Base-by-base conservation (phyloP, 805 yeast genomes). In the Saccharomycopsis oosterbeekiorum region DNA sequence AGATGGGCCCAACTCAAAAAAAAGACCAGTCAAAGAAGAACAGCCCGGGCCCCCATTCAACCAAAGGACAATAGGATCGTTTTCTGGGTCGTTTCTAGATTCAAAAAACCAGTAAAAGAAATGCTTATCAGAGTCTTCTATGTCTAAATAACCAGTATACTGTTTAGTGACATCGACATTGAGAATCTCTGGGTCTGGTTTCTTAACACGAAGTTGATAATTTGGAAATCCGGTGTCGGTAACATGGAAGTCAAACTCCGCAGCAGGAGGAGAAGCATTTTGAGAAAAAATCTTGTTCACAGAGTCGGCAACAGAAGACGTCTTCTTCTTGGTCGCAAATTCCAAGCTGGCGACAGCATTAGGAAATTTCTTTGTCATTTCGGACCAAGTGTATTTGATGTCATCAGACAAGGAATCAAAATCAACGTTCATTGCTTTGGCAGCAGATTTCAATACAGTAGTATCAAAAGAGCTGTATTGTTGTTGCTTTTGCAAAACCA, bases 41-140 rank as follows among this genome's bases (percentile, higher is more conserved):
- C 97, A 92, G 12, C 97, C 97, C 42, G 97, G 97, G 4, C 97
- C 97, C 66, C 97, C 97, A 70, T 92, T 92, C 68, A 92, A 78
- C 98, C 93, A 88, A 65, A 86, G 74, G 60, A 93, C 80, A 24
- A 91, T 80, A 1, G 97, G 97, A 73, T 93, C 97, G 59, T 77
- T 88, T 59, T 73, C 74, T 3, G 97, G 97, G 71, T 89, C 90
- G 69, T 85, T 85, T 76, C 97, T 84, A 59, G 96, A 86, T 74
- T 92, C 97, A 68, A 93, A 93, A 69, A 86, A 85, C 96, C 96
- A 91, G 77, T 85, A 93, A 73, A 92, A 93, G 72, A 92, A 85
- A 75, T 90, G 97, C 75, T 90, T 90, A 70, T 89, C 97, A 67
- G 85, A 89, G 58, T 85, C 89, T 63, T 78, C 82, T 58, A 88